Conservation (phyloP, 176 grass and related monocot genomes). For the Carex parvula region DNA sequence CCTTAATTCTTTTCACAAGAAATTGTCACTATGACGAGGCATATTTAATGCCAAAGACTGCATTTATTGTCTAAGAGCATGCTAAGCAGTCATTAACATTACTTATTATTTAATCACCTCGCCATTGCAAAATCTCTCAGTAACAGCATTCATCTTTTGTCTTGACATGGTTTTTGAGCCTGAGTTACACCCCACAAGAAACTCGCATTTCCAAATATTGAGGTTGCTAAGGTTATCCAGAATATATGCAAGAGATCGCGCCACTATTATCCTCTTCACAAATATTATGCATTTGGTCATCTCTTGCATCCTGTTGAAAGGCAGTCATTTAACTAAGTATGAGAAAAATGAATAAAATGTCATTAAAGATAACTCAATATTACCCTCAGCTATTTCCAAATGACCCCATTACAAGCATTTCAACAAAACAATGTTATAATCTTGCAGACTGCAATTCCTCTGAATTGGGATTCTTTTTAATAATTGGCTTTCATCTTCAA, state of each 20-base stretch:
- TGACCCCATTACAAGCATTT: background rate
- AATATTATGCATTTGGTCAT: conserved; percentile 90
- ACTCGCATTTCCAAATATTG: conserved; percentile 81
- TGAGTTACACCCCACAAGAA: conserved; percentile 75
- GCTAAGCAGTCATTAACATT: conserved; percentile 10
- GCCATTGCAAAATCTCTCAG: conserved; percentile 75
- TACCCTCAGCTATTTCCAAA: background rate
- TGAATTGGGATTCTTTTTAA: background rate
- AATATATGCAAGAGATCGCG: conserved; percentile 62
- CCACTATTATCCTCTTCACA: conserved; percentile 80
- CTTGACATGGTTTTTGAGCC: conserved; percentile 74
- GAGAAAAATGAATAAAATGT: conserved; percentile 30
- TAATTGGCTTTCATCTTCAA: background rate
- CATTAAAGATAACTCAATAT: background rate
- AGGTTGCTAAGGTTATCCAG: conserved; percentile 60
- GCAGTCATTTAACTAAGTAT: conserved; percentile 24
- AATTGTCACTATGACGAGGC: background rate
- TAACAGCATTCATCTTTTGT: conserved; percentile 69
- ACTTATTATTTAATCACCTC: conserved; percentile 49
- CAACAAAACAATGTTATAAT: background rate
- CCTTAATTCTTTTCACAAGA: background rate
- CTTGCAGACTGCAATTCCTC: background rate
- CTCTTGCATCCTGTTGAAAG: conserved; percentile 54
- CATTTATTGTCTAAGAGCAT: conserved; percentile 1
- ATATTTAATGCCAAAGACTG: conserved; percentile 12